Evolutionary conservation across 768 basidiomycete species (phyloP).

Genomic region (Russula olivacea): DNA sequence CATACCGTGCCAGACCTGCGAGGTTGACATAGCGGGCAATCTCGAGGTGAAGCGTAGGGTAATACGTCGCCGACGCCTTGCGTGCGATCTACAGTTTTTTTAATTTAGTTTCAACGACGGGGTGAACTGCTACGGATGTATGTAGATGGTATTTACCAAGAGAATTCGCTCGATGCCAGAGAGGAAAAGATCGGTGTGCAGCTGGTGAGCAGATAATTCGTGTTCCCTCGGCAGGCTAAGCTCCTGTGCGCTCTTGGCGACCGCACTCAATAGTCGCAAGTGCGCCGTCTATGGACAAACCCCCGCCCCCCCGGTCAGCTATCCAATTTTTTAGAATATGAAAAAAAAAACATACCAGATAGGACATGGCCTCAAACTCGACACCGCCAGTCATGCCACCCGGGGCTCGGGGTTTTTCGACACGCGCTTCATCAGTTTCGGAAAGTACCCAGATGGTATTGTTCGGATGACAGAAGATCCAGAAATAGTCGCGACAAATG

Average conservation of each 20-base stretch:
- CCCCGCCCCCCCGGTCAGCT: neutral
- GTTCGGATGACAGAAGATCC: conserved; percentile 95
- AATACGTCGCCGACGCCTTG: conserved; percentile 92
- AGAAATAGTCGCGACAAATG: conserved; percentile 89
- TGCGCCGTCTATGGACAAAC: conserved; percentile 66
- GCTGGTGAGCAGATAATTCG: conserved; percentile 69
- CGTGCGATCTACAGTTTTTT: conserved; percentile 64
- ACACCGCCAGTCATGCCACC: conserved; percentile 99
- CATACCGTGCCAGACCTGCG: conserved; percentile 58
- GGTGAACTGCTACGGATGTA: neutral
- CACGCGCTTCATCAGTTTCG: conserved; percentile 77
- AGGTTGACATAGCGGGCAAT: conserved; percentile 78
- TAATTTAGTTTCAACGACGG: neutral
- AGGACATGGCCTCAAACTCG: conserved; percentile 94
- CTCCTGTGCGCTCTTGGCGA: conserved; percentile 59
- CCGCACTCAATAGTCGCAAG: conserved; percentile 77
- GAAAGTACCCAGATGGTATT: conserved; percentile 85
- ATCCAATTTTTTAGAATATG: neutral
- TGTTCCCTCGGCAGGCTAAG: conserved; percentile 61
- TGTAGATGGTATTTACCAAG: conserved; percentile 48
- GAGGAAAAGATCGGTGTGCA: conserved; percentile 83
- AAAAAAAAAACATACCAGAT: conserved; percentile 55
- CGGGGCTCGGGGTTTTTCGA: conserved; percentile 89
- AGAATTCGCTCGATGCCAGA: conserved; percentile 91
- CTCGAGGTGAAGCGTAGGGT: conserved; percentile 92